These are phyloP conservation scores for Microsporum canis DNA, from an alignment of 2,329 filamentous ascomycete genomes.

Conservation along the genomic window DNA sequence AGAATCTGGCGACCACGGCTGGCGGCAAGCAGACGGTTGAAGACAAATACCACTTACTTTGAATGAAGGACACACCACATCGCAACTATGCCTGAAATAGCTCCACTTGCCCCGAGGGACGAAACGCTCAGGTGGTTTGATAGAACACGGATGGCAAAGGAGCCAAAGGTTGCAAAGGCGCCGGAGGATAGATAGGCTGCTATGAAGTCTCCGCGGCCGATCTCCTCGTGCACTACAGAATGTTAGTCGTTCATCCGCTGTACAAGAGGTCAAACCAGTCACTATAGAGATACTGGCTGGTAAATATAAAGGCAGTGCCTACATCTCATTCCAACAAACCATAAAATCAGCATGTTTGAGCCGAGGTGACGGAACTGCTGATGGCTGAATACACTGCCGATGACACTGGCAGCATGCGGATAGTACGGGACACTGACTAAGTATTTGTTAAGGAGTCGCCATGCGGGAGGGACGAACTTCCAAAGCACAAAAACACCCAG, in stretches of 20 bases:
- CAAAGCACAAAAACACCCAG: constrained; percentile 41
- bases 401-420: constrained; percentile 41
- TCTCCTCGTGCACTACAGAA: constrained; percentile 41
- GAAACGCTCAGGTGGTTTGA: constrained; percentile 34
- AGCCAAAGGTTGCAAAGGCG: constrained; percentile 36
- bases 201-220: constrained; percentile 46
- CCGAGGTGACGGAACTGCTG: constrained; percentile 42
- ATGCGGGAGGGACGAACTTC: constrained; percentile 41
- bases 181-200: constrained; percentile 42
- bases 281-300: no score
- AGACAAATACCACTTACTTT: constrained; percentile 21
- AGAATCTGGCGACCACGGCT: background rate
- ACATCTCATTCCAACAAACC: constrained; percentile 43
- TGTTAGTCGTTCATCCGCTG: background rate
- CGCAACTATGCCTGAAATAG: constrained; percentile 39
- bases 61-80: constrained; percentile 40
- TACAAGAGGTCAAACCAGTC: no score
- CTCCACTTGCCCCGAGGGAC: constrained; percentile 42
- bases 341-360: constrained; percentile 44
- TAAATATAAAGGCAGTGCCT: constrained; percentile 14
- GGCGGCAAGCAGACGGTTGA: background rate
- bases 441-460: constrained; percentile 46
- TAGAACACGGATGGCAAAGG: constrained; percentile 36
- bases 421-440: constrained; percentile 43
- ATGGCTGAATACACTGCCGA: constrained; percentile 49